Evolutionary conservation across 23 red algal species (phyloP), one percentile per base, ranked within the genome.

Genomic region (Gracilaria vermiculophylla): DNA sequence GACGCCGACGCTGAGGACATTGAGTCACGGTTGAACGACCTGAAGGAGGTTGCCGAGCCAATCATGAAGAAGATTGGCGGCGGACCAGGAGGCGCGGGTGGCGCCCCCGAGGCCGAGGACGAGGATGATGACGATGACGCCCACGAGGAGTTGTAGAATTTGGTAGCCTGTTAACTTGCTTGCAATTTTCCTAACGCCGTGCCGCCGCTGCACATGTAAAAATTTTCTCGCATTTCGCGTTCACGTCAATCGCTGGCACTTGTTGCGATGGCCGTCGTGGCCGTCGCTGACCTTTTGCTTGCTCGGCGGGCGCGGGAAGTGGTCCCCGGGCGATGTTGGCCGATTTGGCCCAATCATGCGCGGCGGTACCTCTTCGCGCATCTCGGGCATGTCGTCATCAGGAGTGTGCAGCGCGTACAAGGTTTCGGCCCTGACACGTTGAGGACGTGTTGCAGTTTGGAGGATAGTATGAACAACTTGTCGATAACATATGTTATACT

Each of bases 21-120:
- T 23, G 96, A 98, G 60, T 85, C 53, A 17, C 61, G 91, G 73
- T 51, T 93, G 80, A 98, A 98, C 81, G 92, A 94, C 39, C 56
- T 98, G 28, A 91, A 95, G 81, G 96, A 98, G 20, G 62, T 95
- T 11, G 73, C 66, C 37, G 78, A 94, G 44, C 96, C 96, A 16
- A 94, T 98, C 54, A 92, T 97, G 32, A 53, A 77, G 50, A 97
- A 97, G 89, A 76, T 69, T 83, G 85, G 87, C 9, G 84, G 83
- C 49, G 89, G 82, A 50, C 60, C 69, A 7, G 76, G 76, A 9
- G 89, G 78, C 37, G 48, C 78, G 40, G 70, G 56, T 39, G 84
- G 83, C 9, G 83, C 62, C 21, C 64, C 37, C 15, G 76, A 88
- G 62, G 83, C 76, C 41, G 82, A 81, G 42, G 89, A 91, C n/a